phyloP scores from a whole-genome alignment of 2,329 filamentous ascomycete species.

The Fusarium subtropicale region DNA sequence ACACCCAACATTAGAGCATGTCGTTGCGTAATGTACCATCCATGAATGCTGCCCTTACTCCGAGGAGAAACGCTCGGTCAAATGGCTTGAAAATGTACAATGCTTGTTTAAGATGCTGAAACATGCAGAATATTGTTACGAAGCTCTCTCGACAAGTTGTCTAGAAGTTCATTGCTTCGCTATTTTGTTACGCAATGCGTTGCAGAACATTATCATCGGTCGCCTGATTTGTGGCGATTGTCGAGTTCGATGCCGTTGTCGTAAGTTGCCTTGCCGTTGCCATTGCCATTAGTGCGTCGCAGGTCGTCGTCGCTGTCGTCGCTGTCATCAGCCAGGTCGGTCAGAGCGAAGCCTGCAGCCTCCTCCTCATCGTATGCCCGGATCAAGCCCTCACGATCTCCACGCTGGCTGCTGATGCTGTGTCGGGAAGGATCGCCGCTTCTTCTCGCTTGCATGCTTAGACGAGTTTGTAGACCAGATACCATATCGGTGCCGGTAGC shows the following conservation, averaged over 20 bases:
- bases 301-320: conserved; percentile 76
- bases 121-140: conserved; percentile 33
- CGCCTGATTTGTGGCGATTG: conserved; percentile 59
- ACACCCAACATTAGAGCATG: conserved; percentile 40
- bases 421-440: conserved; percentile 74
- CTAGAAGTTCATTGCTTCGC: conserved; percentile 18
- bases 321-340: conserved; percentile 82
- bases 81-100: conserved; percentile 48
- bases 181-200: conserved; percentile 36
- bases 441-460: conserved; percentile 91
- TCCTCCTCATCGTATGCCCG: conserved; percentile 90
- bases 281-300: conserved; percentile 55
- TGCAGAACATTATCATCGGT: conserved; percentile 45
- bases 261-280: conserved; percentile 57
- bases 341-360: conserved; percentile 77
- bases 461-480: conserved; percentile 86
- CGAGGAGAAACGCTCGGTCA: conserved; percentile 36
- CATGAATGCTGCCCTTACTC: conserved; percentile 40
- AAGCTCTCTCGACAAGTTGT: conserved; percentile 7
- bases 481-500: conserved; percentile 92
- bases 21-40: conserved; percentile 40
- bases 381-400: conserved; percentile 85
- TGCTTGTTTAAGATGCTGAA: conserved; percentile 39
- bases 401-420: conserved; percentile 71
- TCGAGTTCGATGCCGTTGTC: conserved; percentile 63